phyloP scores from a whole-genome alignment of 164 flowering plant genomes.

The Nymphaea colorata region DNA sequence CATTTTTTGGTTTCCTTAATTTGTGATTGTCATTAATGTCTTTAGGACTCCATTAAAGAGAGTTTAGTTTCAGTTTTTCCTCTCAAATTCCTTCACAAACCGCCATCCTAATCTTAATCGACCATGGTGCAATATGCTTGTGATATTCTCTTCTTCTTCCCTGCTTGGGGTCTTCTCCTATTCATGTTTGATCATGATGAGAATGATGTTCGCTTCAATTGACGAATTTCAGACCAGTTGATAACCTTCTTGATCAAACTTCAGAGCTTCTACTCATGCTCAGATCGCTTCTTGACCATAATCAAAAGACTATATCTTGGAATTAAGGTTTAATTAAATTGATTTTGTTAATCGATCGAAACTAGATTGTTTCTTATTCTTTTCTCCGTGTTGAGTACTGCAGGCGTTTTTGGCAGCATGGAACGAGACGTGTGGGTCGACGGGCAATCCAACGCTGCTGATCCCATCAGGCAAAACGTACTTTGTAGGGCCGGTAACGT shows the following conservation, averaged over 20 bases:
- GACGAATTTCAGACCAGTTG: not conserved
- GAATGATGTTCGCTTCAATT: not conserved
- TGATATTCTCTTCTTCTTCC: too few relatives aligned
- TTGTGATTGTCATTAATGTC: too few relatives aligned
- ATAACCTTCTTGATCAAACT: not conserved
- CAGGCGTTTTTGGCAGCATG: constrained; percentile 35
- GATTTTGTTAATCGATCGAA: too few relatives aligned
- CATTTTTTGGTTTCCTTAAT: too few relatives aligned
- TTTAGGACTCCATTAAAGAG: too few relatives aligned
- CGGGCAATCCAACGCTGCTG: constrained; percentile 10
- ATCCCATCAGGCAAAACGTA: constrained; percentile 25
- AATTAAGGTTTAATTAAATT: not conserved
- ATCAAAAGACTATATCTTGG: not conserved
- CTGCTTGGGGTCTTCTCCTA: too few relatives aligned
- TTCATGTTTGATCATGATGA: not conserved
- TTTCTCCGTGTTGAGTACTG: not conserved
- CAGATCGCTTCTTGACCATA: not conserved
- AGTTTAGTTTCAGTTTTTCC: too few relatives aligned
- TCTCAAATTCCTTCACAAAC: too few relatives aligned
- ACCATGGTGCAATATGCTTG: too few relatives aligned
- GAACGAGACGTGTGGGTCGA: constrained; percentile 26
- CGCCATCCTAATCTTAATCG: too few relatives aligned
- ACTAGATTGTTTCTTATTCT: too few relatives aligned
- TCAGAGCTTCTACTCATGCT: not conserved
- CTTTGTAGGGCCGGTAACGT: constrained; percentile 7